A percentile compares a stretch with the other conserved stretches of the same genome.
Evolutionary conservation across 352 stramenopile species (phyloP).

Genomic region (Pilasporangium apinafurcum): DNA sequence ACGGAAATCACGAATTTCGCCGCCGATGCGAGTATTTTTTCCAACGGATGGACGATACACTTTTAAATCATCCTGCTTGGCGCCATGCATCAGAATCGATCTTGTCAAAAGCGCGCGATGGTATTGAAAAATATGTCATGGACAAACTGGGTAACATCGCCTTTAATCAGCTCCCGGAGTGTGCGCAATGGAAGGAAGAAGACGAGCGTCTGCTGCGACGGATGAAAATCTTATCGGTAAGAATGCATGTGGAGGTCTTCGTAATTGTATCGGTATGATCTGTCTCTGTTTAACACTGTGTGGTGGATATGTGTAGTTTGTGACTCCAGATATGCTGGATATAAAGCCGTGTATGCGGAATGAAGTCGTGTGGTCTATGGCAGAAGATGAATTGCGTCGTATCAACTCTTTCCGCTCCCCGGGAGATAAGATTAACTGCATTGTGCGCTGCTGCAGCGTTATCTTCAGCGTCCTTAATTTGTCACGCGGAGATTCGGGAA

Average conservation of each 20-base stretch:
- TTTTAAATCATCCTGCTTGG: constrained; percentile 56
- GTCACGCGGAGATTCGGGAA: constrained; percentile 54
- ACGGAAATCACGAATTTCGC: constrained; percentile 62
- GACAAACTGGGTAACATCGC: constrained; percentile 80
- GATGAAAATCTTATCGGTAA: constrained; percentile 81
- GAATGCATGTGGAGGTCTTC: neutral
- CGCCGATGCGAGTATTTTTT: constrained; percentile 71
- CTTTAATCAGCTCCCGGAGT: constrained; percentile 65
- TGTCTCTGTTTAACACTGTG: neutral
- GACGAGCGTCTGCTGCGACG: constrained; percentile 62
- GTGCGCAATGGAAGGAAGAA: constrained; percentile 61
- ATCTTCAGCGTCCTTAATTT: constrained; percentile 89
- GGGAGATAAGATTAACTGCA: constrained; percentile 89
- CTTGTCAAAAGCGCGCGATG: constrained; percentile 61
- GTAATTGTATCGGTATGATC: neutral
- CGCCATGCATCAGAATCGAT: constrained; percentile 53
- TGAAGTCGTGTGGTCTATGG: constrained; percentile 86
- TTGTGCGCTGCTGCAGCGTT: constrained; percentile 82
- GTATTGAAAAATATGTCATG: constrained; percentile 91
- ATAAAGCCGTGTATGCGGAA: constrained; percentile 89
- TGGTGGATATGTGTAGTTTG: constrained; percentile 27
- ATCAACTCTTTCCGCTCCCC: constrained; percentile 85
- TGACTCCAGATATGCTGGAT: constrained; percentile 86
- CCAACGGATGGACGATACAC: constrained; percentile 52
- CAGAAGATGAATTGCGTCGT: constrained; percentile 82